A percentile compares a stretch with the other conserved stretches of the same genome.
These are phyloP conservation scores for Termitomyces sp. DNA, from an alignment of 768 basidiomycete genomes.

Conservation along the genomic window DNA sequence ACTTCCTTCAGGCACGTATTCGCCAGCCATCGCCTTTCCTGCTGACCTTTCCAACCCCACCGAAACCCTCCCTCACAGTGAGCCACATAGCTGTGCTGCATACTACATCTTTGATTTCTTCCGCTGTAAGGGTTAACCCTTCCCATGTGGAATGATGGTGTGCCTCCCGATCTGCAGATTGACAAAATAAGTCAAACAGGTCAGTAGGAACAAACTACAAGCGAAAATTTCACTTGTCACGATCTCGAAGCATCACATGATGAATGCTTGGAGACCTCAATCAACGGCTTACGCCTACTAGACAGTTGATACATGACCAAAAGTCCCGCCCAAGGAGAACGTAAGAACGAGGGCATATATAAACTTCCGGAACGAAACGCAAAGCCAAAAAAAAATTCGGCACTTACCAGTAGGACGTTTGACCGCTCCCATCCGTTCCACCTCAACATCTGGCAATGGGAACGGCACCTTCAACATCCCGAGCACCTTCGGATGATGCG, in stretches of 20 bases:
- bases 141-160: constrained; percentile 11
- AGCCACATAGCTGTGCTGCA: constrained; percentile 88
- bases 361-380: neutral
- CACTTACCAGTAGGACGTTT: constrained; percentile 39
- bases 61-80: constrained; percentile 88
- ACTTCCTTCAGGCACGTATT: constrained; percentile 45
- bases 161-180: neutral
- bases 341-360: neutral
- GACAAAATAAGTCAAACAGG: neutral
- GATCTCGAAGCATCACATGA: neutral
- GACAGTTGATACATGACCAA: too few relatives aligned
- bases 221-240: neutral
- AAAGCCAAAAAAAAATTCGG: constrained; percentile 15
- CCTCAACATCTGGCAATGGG: constrained; percentile 76
- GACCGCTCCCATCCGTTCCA: constrained; percentile 51
- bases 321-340: neutral
- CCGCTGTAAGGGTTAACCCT: constrained; percentile 69
- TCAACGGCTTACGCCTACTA: neutral
- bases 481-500: constrained; percentile 94
- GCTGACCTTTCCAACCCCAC: constrained; percentile 76
- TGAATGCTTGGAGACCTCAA: neutral
- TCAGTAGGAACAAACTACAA: neutral
- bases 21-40: constrained; percentile 79
- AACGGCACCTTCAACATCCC: constrained; percentile 88
- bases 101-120: constrained; percentile 91